Base-by-base conservation (phyloP, 2,329 filamentous ascomycete genomes). In the Diaporthe ampelina region DNA sequence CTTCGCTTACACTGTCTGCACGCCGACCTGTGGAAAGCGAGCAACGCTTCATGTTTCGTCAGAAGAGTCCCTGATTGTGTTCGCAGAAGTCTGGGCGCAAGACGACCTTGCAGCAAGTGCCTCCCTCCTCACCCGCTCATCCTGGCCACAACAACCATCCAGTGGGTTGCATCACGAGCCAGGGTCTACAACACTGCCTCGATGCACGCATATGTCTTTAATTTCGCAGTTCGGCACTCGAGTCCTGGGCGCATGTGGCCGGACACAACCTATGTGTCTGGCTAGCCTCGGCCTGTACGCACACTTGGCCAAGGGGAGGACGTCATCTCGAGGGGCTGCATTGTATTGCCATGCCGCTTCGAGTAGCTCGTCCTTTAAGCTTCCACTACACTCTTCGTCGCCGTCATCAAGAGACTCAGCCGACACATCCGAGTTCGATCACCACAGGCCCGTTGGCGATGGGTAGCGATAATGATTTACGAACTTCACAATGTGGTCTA, bases 121-220 rank as follows among this genome's bases (percentile, higher is more conserved):
- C 45, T 48, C 6, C 19, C 45, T 48, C 43, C 26, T 37, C 61
- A 24, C 19, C 32, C 19, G 21, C 43, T 21, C 61, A 35, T 35
- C 21, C 63, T 17, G 29, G 63, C 11, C 13, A 17, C 21, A 29
- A 24, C 19, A 35, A 11, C 15, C 32, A 19, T 10, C 63, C 13
- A 35, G 9, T 50, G 61, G 43, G 61, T 65, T 32, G 61, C 26
- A 50, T 35, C 29, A 1, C 48, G n/a, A 21, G n/a, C 48, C 29
- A 21, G 63, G 63, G 48, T 40, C 21, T 54, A 37, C 63, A 13
- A 40, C 63, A 68, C 63, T 40, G 48, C 63, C 63, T 40, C 48
- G 63, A 68, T 68, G 63, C 4, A 40, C 48, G 32, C 63, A 54
- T 40, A 29, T 54, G 63, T 68, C 29, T 54, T 68, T 54, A 40